Evolutionary conservation across 1,284 basidiomycete genomes (phyloP).

Genomic region (Cryptococcus sp.): DNA sequence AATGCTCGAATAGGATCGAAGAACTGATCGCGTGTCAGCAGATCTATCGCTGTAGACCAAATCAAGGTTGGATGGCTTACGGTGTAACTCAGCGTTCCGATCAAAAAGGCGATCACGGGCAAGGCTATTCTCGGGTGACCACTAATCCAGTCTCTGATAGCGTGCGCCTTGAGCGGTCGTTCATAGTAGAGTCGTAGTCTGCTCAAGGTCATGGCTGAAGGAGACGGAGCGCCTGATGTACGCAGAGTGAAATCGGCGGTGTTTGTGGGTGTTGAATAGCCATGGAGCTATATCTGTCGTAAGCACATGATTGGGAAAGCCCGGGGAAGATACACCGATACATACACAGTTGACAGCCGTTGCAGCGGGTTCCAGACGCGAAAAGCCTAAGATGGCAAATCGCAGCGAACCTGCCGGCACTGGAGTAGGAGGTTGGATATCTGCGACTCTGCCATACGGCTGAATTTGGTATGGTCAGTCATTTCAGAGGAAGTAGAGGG

Average conservation of each 20-base stretch:
- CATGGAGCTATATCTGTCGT: slow-evolving; percentile 61
- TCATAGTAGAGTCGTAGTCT: slow-evolving; percentile 70
- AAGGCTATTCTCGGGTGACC: slow-evolving; percentile 83
- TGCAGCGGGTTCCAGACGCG: slow-evolving; percentile 67
- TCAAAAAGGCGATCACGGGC: slow-evolving; percentile 79
- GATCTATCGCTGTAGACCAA: too few relatives aligned
- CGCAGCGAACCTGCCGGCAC: slow-evolving; percentile 70
- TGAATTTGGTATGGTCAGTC: slow-evolving; percentile 47
- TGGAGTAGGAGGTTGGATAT: slow-evolving; percentile 65
- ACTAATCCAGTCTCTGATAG: slow-evolving; percentile 77
- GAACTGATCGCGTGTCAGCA: slow-evolving; percentile 57
- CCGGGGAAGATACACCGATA: background rate
- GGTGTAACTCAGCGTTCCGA: slow-evolving; percentile 85
- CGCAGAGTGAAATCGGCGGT: slow-evolving; percentile 45
- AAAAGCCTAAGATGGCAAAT: slow-evolving; percentile 65
- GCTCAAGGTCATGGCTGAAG: slow-evolving; percentile 55
- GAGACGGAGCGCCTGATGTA: slow-evolving; percentile 24
- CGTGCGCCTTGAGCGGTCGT: slow-evolving; percentile 73
- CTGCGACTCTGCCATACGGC: slow-evolving; percentile 79
- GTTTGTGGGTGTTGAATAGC: slow-evolving; percentile 58
- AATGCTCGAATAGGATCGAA: slow-evolving; percentile 89
- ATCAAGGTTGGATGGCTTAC: slow-evolving; percentile 55
- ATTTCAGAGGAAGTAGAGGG: background rate
- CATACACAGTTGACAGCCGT: slow-evolving; percentile 74
- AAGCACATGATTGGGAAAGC: slow-evolving; percentile 2